Base-by-base conservation (phyloP, 2,329 filamentous ascomycete species). In the Aureobasidium leucospermi region DNA sequence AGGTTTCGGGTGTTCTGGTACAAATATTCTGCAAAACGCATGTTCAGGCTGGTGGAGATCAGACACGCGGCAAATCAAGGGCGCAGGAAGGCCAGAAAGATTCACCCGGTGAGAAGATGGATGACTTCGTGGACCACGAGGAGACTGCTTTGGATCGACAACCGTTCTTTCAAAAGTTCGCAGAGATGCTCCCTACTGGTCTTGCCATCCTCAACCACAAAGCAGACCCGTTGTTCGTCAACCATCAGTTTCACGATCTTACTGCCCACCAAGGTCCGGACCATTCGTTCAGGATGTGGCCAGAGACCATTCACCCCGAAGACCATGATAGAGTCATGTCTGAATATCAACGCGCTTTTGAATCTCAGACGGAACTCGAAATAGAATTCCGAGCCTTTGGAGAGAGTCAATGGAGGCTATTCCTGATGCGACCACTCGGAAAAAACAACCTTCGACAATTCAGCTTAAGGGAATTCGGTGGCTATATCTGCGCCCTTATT, bases 401-500 rank as follows among this genome's bases (percentile, higher is more conserved):
- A 4, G 63, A 64, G 15, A 59, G 69, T 2, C 61, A 66, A 28
- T 78, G 76, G 75, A 68, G 76, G 19, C 62, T 78, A 29, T 73
- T 78, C 48, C 63, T 78, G 6, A 67, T 78, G 32, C 73, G 71
- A 8, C 75, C 75, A 3, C 66, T 78, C 1, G 73, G 70, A 34
- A 71, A 76, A 6, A 73, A 75, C 7, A 67, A 69, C 7, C 53
- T 71, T 13, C 59, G 68, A 42, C 67, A 71, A 42, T 65, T 67
- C 16, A n/a, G n/a, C n/a, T n/a, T n/a, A n/a, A n/a, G n/a, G n/a
- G n/a, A n/a, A n/a, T n/a, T n/a, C n/a, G n/a, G n/a, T 6, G 75
- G 76, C 2, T 78, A 75, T 62, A 76, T 78, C 6, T 77, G 75
- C 61, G 75, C 74, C 19, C 69, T 78, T 9, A 73, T 78, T 13